Evolutionary conservation across 306 rosid genomes (phyloP), one percentile per base, ranked within the genome.

Genomic region (Lagenaria siceraria): DNA sequence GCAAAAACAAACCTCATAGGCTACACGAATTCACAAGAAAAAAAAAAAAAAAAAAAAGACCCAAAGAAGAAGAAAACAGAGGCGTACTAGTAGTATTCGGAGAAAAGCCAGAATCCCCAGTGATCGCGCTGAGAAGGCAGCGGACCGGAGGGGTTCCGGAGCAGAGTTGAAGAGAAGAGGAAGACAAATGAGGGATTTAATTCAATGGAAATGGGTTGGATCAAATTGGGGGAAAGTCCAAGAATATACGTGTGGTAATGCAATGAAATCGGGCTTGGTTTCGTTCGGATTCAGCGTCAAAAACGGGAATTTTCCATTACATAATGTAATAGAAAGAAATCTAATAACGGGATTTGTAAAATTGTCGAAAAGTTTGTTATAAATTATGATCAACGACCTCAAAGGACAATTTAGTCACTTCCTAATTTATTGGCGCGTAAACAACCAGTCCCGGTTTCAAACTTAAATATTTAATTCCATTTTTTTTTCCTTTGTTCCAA

Each of bases 101-200:
- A 8, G 10, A 29, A 11, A 83, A 51, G 78, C 43, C 60, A 31
- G 60, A 49, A 72, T 72, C 77, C 35, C 66, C 74, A 35, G 76
- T 51, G 82, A 84, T 65, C 83, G 75, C 75, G 80, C 82, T 71
- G 77, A 15, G 33, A 15, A 61, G 77, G 70, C 83, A 81, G 87
- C 75, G 82, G 86, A 87, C 84, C 84, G 22, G 64, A 73, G 77
- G 60, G 81, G 75, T 61, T 80, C 60, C 81, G 27, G 71, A 78
- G 86, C 80, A 71, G 80, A 59, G 52, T 48, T 78, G 59, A 40
- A 78, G 65, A 80, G 80, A 29, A 4, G 61, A 27, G 60, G 43
- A 46, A 71, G 40, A 46, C 0, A 1, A 27, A 25, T 9, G 40
- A 71, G 38, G 40, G 40, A 71, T 48, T 46, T 9, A 49, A 17